Conservation (phyloP, 2,329 filamentous ascomycete genomes). For the Rasamsonia emersonii region DNA sequence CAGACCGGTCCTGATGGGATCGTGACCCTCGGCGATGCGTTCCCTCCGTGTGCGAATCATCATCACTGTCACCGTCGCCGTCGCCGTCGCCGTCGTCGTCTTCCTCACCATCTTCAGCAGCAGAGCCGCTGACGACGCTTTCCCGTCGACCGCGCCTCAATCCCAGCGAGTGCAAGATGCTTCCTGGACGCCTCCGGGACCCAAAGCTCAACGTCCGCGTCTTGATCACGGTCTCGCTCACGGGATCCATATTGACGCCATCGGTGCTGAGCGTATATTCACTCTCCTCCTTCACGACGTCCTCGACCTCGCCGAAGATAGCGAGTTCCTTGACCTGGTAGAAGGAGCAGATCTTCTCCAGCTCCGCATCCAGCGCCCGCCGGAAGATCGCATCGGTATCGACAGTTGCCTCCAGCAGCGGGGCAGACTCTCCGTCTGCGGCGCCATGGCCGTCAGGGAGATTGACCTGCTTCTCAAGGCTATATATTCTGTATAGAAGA, state of each 20-base stretch:
- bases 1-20: constrained; percentile 21
- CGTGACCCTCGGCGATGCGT: constrained; percentile 23
- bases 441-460: constrained; percentile 43
- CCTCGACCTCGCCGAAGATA: constrained; percentile 69
- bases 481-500: constrained; percentile 65
- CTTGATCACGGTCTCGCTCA: constrained; percentile 34
- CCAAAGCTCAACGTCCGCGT: constrained; percentile 32
- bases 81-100: constrained; percentile 43
- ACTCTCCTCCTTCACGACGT: constrained; percentile 66
- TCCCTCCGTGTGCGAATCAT: constrained; percentile 42
- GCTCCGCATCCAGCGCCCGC: constrained; percentile 72
- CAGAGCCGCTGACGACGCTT: constrained; percentile 36
- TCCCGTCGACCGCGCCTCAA: constrained; percentile 38
- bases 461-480: constrained; percentile 77
- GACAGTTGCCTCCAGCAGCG: constrained; percentile 58
- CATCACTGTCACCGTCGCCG: constrained; percentile 51
- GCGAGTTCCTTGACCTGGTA: constrained; percentile 84
- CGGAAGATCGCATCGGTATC: constrained; percentile 77
- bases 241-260: constrained; percentile 35
- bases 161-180: constrained; percentile 46
- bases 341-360: constrained; percentile 91
- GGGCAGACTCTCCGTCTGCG: constrained; percentile 73
- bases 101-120: constrained; percentile 42
- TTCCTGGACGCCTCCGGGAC: constrained; percentile 37
- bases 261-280: constrained; percentile 54